A percentile compares a stretch with the other conserved stretches of the same genome.
phyloP scores from a whole-genome alignment of 2,329 filamentous ascomycete genomes.

The Aspergillus pseudoterreus region DNA sequence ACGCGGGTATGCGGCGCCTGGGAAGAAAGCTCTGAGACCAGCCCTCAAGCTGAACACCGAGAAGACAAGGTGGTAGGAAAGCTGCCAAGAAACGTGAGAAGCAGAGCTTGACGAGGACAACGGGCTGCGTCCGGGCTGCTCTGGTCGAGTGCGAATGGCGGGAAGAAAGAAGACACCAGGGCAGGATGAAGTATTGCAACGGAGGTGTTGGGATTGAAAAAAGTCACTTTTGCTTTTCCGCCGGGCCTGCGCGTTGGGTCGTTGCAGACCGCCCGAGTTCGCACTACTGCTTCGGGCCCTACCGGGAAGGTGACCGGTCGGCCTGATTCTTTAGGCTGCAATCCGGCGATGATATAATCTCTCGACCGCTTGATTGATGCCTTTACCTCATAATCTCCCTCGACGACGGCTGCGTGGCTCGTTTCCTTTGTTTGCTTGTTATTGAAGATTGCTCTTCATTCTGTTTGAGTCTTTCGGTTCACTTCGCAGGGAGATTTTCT shows the following conservation, averaged over 20 bases:
- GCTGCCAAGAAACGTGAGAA: background rate
- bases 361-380: background rate
- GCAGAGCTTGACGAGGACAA: background rate
- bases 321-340: background rate
- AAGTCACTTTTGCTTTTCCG: slow-evolving; percentile 29
- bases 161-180: slow-evolving; percentile 14
- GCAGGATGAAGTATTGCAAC: slow-evolving; percentile 7
- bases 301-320: slow-evolving; percentile 5
- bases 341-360: background rate
- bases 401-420: too few species aligned
- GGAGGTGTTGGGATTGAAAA: slow-evolving; percentile 27
- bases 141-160: slow-evolving; percentile 13
- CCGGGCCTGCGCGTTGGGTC: slow-evolving; percentile 25
- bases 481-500: too few species aligned
- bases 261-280: slow-evolving; percentile 20
- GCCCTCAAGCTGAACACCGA: slow-evolving; percentile 20
- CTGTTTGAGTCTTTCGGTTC: too few species aligned
- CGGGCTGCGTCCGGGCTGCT: slow-evolving; percentile 23
- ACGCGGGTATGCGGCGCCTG: slow-evolving; percentile 23
- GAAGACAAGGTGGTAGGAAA: background rate
- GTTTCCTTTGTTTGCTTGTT: too few species aligned
- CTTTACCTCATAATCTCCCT: too few species aligned
- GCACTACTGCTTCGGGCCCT: slow-evolving; percentile 14
- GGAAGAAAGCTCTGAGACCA: slow-evolving; percentile 26
- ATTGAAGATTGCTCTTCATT: background rate